Conservation (phyloP, 495 filamentous ascomycete genomes). For the Aspergillus indologenus region DNA sequence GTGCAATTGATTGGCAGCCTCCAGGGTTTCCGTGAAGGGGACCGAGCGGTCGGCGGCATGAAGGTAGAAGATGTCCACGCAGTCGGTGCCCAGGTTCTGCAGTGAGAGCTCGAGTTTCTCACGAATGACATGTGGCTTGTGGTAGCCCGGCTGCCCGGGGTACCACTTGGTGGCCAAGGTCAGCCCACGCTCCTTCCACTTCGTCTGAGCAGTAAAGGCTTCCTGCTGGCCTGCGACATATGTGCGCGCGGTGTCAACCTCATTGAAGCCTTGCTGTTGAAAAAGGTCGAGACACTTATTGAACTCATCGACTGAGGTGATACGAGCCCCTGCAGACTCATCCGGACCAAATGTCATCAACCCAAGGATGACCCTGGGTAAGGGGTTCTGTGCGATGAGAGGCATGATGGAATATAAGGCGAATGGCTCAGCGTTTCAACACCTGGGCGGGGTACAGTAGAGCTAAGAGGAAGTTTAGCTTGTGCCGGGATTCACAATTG, state of each 20-base stretch:
- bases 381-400: constrained; percentile 49
- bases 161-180: constrained; percentile 84
- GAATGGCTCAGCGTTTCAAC: background rate
- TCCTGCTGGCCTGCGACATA: constrained; percentile 79
- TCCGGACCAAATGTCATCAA: constrained; percentile 60
- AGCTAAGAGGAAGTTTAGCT: background rate
- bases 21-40: constrained; percentile 76
- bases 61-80: constrained; percentile 84
- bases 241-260: constrained; percentile 74
- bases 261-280: constrained; percentile 70
- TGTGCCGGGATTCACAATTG: background rate
- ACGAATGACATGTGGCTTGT: constrained; percentile 59
- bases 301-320: constrained; percentile 66
- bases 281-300: constrained; percentile 64
- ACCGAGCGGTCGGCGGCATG: constrained; percentile 79
- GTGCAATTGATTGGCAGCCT: constrained; percentile 74
- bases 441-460: background rate
- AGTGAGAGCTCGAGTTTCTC: constrained; percentile 63
- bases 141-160: constrained; percentile 53
- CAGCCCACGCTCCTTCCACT: constrained; percentile 79
- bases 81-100: constrained; percentile 68
- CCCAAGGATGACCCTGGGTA: constrained; percentile 56
- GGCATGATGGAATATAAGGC: constrained; percentile 39
- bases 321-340: constrained; percentile 57
- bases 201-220: constrained; percentile 69